phyloP scores from a whole-genome alignment of 768 basidiomycete genomes.

The Dentipellis sp. region DNA sequence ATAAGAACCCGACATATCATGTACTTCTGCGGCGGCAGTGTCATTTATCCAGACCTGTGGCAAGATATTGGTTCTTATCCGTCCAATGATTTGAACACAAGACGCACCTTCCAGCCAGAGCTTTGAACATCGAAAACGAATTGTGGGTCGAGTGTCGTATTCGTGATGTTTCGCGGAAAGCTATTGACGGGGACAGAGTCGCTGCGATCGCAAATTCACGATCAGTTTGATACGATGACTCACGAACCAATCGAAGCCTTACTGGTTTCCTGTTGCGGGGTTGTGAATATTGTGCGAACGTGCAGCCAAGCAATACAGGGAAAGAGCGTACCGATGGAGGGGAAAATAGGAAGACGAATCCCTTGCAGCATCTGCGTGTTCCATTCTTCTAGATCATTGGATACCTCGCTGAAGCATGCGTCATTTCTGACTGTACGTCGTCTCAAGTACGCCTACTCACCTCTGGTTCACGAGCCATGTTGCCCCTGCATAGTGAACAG shows the following conservation, averaged over 20 bases:
- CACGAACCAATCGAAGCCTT: constrained; percentile 13
- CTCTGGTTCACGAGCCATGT: constrained; percentile 39
- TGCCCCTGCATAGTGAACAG: constrained; percentile 25
- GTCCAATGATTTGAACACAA: not conserved
- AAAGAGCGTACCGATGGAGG: constrained; percentile 33
- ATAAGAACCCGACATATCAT: constrained; percentile 47
- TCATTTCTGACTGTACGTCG: not conserved
- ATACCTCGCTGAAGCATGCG: constrained; percentile 16
- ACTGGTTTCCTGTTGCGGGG: constrained; percentile 31
- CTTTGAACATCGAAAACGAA: constrained; percentile 50
- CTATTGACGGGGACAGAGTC: constrained; percentile 49
- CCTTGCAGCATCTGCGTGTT: constrained; percentile 34
- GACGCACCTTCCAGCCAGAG: constrained; percentile 36
- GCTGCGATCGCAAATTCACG: constrained; percentile 20
- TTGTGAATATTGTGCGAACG: not conserved
- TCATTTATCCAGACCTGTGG: too few relatives aligned
- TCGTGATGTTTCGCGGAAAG: constrained; percentile 42
- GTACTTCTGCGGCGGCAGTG: constrained; percentile 20
- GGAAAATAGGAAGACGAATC: constrained; percentile 35
- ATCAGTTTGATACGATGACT: too few relatives aligned
- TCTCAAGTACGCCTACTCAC: constrained; percentile 21
- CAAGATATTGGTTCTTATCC: too few relatives aligned
- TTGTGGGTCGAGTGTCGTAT: constrained; percentile 28
- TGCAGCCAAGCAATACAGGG: not conserved
- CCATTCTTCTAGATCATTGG: constrained; percentile 34